Conservation (phyloP, 148 eudicot species). For the Rhododendron molle region DNA sequence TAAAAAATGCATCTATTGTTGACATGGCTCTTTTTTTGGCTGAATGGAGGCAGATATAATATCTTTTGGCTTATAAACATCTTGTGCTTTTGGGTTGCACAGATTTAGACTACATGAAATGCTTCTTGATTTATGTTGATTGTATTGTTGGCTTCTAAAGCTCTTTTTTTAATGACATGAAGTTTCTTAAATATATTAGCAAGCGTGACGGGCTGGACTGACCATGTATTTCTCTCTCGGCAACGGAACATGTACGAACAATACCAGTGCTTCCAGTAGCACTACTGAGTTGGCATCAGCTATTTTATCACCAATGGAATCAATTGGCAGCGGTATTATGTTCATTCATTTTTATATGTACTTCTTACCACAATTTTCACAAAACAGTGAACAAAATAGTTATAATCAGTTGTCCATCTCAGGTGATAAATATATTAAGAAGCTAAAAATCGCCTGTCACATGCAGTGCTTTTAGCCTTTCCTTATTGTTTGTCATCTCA, state of each 20-base stretch:
- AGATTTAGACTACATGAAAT: not conserved
- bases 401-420: not conserved
- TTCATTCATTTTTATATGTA: not conserved
- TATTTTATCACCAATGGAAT: not conserved
- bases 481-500: not conserved
- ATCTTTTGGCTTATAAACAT: no score
- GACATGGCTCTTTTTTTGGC: not conserved
- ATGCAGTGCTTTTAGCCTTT: not conserved
- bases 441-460: constrained; percentile 4
- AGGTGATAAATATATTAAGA: not conserved
- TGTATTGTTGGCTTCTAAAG: not conserved
- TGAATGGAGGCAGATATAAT: not conserved
- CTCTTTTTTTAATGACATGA: not conserved
- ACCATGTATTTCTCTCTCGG: not conserved
- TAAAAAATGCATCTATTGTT: not conserved
- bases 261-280: not conserved
- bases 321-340: not conserved
- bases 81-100: not conserved
- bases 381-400: not conserved
- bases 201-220: not conserved
- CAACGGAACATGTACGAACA: not conserved
- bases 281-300: not conserved
- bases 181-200: not conserved
- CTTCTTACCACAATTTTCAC: not conserved
- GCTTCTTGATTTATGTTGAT: not conserved